Evolutionary conservation across 768 basidiomycete species (phyloP), one percentile per base, ranked within the genome.

Genomic region (Psilocybe tampanensis): DNA sequence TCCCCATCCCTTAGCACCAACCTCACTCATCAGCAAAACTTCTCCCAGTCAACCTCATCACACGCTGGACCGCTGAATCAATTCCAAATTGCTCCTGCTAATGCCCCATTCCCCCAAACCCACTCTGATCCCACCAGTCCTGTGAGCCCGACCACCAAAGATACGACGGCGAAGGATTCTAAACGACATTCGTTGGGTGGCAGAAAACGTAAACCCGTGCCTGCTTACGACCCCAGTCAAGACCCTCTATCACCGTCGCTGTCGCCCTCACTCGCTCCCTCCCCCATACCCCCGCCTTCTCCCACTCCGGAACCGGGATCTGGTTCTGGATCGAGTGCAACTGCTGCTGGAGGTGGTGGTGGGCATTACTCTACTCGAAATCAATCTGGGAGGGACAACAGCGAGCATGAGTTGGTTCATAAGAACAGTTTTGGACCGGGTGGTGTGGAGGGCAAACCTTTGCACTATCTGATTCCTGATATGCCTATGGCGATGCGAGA

Each of bases 381-480:
- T 39, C 66, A 60, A 34, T 39, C 54, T n/a, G 64, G 43, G 21
- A 44, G 45, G 42, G 65, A 60, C 44, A 51, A 47, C 49, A 62
- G 59, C 23, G 54, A 60, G 54, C 66, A 56, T 8, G 61, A 64
- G 22, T 68, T 78, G 58, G 55, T 45, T 26, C 80, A 74, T 61
- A 80, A 80, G 66, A 68, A 69, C 39, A 80, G 77, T 66, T 74
- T 83, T 66, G 81, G 76, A 33, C 66, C 68, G 49, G 74, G 74
- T 32, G 75, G 75, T 11, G 44, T 72, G 24, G 70, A 71, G 45
- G 73, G 73, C 6, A 71, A 76, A 43, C 75, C 76, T 22, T 60
- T 86, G 57, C 84, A 86, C 66, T 85, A 82, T 72, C 65, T 86
- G 56, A 85, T 86, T 41, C 84, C 84, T 8, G 84, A 86, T 63